Base-by-base conservation (phyloP, 352 stramenopile species). In the Pythium periplocum region DNA sequence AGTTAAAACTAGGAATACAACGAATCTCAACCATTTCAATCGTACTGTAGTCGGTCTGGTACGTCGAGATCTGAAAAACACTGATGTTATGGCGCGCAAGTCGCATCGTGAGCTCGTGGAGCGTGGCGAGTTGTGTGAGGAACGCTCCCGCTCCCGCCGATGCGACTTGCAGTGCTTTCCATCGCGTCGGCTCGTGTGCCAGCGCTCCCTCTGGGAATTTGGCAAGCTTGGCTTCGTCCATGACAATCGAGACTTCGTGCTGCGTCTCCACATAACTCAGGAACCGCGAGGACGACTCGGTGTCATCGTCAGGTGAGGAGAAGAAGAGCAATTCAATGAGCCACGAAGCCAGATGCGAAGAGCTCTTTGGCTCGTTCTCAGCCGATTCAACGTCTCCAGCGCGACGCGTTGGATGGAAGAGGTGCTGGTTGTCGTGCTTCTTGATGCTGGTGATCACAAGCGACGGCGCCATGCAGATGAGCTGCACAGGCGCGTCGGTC, bases 41-140 rank as follows among this genome's bases (percentile, higher is more conserved):
- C 71, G 50, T 43, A 83, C 75, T 74, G 40, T 84, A 87, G 56
- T 87, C 76, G 6, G 74, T 83, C 47, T 87, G 76, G 60, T 86
- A 87, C 11, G 76, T 84, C 4, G 76, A 87, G 65, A 87, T 78
- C 70, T 86, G 75, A 53, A 85, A 86, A 12, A 87, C 76, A 45
- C 72, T 84, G 54, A 87, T 66, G 5, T 60, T 45, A 48, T 83
- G 60, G 31, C 49, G 53, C 17, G 76, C 76, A 37, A 87, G 61
- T 49, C 75, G 69, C 33, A 65, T 75, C 32, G 76, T 87, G 61
- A 87, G 70, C 55, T 84, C 73, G 4, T 64, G 78, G 53, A 87
- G 70, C 52, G 82, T 73, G 1, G 63, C 60, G 41, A 87, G 51
- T 56, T 87, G 76, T 33, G 65, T 79, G 12, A 78, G 45, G 44